Conservation (phyloP, 2,329 filamentous ascomycete genomes). For the Verticillium klebahnii region DNA sequence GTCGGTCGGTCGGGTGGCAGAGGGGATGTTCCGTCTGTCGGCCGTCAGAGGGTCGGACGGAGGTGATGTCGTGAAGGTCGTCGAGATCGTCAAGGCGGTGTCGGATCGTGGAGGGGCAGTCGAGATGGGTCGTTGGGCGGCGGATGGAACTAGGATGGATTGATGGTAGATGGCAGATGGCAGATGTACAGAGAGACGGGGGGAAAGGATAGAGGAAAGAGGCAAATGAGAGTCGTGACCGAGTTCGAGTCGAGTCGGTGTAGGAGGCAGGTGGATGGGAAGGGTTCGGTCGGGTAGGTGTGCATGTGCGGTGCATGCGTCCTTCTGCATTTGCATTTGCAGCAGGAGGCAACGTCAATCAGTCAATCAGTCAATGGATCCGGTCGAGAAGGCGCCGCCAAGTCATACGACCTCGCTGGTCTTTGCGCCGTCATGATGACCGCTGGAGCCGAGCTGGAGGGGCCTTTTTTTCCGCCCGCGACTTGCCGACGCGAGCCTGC, state of each 20-base stretch:
- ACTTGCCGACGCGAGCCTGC: not conserved
- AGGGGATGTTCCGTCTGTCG: not conserved
- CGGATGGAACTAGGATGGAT: not conserved
- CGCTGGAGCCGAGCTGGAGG: not conserved
- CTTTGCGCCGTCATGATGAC: not conserved
- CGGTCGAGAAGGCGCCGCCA: not conserved
- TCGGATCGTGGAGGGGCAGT: not conserved
- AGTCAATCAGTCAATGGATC: not conserved
- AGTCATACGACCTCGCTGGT: not conserved
- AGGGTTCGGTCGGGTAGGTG: conserved; percentile 1
- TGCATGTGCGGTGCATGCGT: not conserved
- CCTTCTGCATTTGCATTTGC: not conserved
- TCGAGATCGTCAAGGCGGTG: not conserved
- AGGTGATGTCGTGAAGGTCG: too few species aligned
- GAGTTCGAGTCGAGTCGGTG: not conserved
- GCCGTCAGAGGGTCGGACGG: not conserved
- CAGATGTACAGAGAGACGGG: not conserved
- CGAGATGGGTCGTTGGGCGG: not conserved
- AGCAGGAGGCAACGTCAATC: not conserved
- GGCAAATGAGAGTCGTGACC: not conserved
- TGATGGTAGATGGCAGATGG: not conserved
- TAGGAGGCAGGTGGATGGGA: not conserved
- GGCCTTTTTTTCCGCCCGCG: not conserved
- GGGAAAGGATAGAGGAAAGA: not conserved
- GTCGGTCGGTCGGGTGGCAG: not conserved